Evolutionary conservation across 176 grass and related monocot genomes (phyloP).

Genomic region (Phoenix dactylifera): DNA sequence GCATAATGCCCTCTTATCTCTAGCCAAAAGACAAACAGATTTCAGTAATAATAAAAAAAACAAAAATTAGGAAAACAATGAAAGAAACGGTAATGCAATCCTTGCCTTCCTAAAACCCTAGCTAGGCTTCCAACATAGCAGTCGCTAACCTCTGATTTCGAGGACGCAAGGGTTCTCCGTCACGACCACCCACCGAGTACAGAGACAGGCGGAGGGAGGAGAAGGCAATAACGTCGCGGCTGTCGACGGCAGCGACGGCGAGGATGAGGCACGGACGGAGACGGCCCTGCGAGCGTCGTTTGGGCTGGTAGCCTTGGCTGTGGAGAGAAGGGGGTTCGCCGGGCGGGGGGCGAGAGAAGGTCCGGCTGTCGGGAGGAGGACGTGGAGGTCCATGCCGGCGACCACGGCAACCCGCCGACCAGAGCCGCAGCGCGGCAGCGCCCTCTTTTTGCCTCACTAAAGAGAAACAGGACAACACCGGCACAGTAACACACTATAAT

Average conservation of each 20-base stretch:
- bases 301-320: neutral
- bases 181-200: conserved; percentile 45
- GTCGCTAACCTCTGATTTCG: conserved; percentile 51
- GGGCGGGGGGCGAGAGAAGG: neutral
- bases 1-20: neutral
- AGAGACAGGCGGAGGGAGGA: neutral
- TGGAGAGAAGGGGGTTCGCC: conserved; percentile 4
- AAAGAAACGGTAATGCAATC: neutral
- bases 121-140: conserved; percentile 60
- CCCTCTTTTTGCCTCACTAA: too few relatives aligned
- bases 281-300: too few relatives aligned
- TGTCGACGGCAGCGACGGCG: conserved; percentile 1
- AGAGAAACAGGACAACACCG: neutral
- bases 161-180: conserved; percentile 39
- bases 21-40: too few relatives aligned
- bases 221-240: conserved; percentile 3
- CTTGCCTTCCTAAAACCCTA: conserved; percentile 50
- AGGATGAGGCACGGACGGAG: too few relatives aligned
- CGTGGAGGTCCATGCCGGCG: conserved; percentile 27
- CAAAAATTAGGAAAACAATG: neutral
- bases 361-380: neutral
- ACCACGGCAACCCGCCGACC: neutral
- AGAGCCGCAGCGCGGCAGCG: too few relatives aligned
- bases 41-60: too few relatives aligned
- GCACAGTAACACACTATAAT: too few relatives aligned